Conservation (phyloP, 805 yeast species). For the Lipomyces orientalis region DNA sequence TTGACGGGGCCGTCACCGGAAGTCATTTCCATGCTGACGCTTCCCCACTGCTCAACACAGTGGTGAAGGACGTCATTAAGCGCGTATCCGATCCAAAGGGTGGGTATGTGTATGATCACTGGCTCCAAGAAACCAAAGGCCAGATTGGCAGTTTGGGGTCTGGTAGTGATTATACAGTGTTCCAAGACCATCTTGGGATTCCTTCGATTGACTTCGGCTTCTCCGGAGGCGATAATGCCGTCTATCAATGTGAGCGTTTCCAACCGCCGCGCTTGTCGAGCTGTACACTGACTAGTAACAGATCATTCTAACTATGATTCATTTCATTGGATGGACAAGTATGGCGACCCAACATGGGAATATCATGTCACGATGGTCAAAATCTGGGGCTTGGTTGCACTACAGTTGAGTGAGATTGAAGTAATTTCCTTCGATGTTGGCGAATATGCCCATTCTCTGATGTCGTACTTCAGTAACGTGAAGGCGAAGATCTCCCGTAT, state of each 20-base stretch:
- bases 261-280: not conserved
- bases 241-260: constrained; percentile 54
- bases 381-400: constrained; percentile 56
- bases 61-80: constrained; percentile 54
- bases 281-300: not conserved
- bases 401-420: constrained; percentile 57
- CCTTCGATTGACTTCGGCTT: constrained; percentile 65
- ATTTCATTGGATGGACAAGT: constrained; percentile 68
- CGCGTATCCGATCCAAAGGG: constrained; percentile 55
- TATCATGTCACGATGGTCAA: constrained; percentile 63
- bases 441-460: constrained; percentile 51
- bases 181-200: constrained; percentile 51
- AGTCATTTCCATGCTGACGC: constrained; percentile 56
- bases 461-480: constrained; percentile 49
- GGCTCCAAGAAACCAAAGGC: constrained; percentile 44
- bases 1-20: constrained; percentile 71
- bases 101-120: constrained; percentile 45
- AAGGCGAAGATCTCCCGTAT: constrained; percentile 47
- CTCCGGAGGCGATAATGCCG: constrained; percentile 54
- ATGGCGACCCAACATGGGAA: constrained; percentile 67
- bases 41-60: constrained; percentile 62
- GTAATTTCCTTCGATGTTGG: constrained; percentile 52
- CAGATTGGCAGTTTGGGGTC: constrained; percentile 62
- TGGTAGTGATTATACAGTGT: constrained; percentile 67
- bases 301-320: constrained; percentile 69